phyloP scores from a whole-genome alignment of 2,329 filamentous ascomycete species.

The Leptographium procerum region DNA sequence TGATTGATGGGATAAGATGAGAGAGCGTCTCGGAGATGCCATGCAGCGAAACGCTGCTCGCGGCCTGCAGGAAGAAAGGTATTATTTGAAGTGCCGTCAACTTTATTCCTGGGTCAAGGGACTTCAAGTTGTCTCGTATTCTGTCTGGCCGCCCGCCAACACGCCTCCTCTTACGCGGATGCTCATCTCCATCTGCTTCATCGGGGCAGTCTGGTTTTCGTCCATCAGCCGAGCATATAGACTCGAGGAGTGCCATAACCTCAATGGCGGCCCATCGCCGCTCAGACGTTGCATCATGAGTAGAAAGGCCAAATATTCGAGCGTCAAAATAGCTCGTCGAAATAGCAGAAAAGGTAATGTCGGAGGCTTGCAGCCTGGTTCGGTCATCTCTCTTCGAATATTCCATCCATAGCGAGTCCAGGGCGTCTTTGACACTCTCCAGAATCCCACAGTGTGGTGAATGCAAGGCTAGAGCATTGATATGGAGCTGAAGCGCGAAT shows the following conservation, averaged over 20 bases:
- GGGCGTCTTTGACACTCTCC: constrained; percentile 49
- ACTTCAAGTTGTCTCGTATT: constrained; percentile 36
- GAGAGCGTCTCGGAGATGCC: constrained; percentile 45
- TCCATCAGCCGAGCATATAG: constrained; percentile 24
- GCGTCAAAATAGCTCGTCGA: constrained; percentile 34
- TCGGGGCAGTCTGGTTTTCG: constrained; percentile 11
- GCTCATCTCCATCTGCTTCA: constrained; percentile 23
- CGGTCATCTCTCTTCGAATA: constrained; percentile 62
- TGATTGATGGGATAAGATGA: constrained; percentile 45
- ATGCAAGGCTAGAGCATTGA: constrained; percentile 43
- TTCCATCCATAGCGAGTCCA: constrained; percentile 63
- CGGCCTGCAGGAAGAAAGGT: constrained; percentile 41
- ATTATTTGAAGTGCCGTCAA: constrained; percentile 45
- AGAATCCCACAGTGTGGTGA: constrained; percentile 26
- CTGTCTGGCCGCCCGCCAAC: constrained; percentile 31
- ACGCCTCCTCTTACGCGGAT: constrained; percentile 42
- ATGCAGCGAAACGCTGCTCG: constrained; percentile 31
- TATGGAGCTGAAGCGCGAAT: constrained; percentile 51
- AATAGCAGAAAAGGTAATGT: constrained; percentile 50
- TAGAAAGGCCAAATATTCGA: constrained; percentile 40
- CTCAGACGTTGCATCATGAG: constrained; percentile 43
- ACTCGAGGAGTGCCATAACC: constrained; percentile 46
- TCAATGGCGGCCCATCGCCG: constrained; percentile 50
- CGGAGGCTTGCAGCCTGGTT: constrained; percentile 65
- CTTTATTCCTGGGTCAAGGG: constrained; percentile 30